Evolutionary conservation across 2,329 filamentous ascomycete species (phyloP).

Genomic region (Beauveria australis): DNA sequence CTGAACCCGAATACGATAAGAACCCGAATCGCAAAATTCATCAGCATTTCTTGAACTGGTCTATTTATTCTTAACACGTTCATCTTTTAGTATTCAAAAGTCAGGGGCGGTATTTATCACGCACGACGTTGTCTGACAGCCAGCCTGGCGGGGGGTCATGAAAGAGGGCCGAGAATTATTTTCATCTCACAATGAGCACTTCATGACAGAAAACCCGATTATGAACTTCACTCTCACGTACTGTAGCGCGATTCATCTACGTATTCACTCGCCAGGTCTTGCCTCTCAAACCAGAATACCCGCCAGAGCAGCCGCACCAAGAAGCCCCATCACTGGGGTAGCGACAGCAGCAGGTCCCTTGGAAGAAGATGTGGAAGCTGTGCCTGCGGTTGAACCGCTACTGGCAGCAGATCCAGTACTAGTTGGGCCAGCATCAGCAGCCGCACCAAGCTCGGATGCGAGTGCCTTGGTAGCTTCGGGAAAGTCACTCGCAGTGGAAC

Average conservation of each 20-base stretch:
- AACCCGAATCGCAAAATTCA: too few relatives aligned
- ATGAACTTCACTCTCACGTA: too few relatives aligned
- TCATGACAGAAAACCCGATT: neutral
- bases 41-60: too few relatives aligned
- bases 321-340: constrained; percentile 5
- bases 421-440: neutral
- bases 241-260: neutral
- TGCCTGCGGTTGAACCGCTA: constrained; percentile 1
- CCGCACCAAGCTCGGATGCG: constrained; percentile 6
- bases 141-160: too few relatives aligned
- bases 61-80: too few relatives aligned
- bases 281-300: neutral
- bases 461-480: constrained; percentile 8
- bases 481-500: constrained; percentile 1
- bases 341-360: constrained; percentile 6
- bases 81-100: too few relatives aligned
- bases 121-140: too few relatives aligned
- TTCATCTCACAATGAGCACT: neutral
- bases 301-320: constrained; percentile 7
- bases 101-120: too few relatives aligned
- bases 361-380: constrained; percentile 1
- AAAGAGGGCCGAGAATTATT: too few relatives aligned
- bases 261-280: neutral
- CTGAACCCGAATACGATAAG: too few relatives aligned
- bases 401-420: neutral